A percentile compares a stretch with the other conserved stretches of the same genome.
phyloP scores from a whole-genome alignment of 352 stramenopile genomes.

The Phytophthora aleatoria region DNA sequence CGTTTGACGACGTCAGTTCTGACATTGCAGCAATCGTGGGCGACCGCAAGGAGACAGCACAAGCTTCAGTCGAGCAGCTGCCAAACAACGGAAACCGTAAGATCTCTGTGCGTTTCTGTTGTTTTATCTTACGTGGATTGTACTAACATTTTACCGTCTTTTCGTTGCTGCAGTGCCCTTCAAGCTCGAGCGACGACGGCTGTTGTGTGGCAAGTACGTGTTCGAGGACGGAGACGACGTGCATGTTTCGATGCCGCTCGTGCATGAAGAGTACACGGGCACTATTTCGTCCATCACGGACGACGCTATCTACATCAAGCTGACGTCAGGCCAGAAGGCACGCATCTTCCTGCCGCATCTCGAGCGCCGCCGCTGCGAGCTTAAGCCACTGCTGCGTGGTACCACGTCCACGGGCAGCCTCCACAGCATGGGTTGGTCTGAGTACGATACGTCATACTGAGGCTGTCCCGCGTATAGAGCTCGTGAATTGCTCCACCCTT shows the following conservation, averaged over 20 bases:
- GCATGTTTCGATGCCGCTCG: constrained; percentile 60
- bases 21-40: constrained; percentile 64
- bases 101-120: neutral
- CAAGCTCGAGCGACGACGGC: constrained; percentile 52
- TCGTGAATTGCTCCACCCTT: constrained; percentile 8
- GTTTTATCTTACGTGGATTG: neutral
- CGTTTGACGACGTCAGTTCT: constrained; percentile 56
- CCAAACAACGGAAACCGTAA: constrained; percentile 41
- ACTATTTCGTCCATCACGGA: constrained; percentile 76
- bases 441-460: constrained; percentile 67
- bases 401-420: constrained; percentile 48
- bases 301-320: constrained; percentile 74
- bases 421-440: constrained; percentile 61
- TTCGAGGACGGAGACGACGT: constrained; percentile 87
- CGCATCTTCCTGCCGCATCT: constrained; percentile 64
- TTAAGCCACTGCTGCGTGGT: constrained; percentile 68
- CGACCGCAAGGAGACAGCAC: constrained; percentile 36
- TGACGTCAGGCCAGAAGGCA: constrained; percentile 66
- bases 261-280: constrained; percentile 78
- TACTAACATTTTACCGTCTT: constrained; percentile 11
- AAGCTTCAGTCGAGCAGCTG: constrained; percentile 31
- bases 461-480: constrained; percentile 1
- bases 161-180: constrained; percentile 43
- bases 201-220: constrained; percentile 73
- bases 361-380: constrained; percentile 60